phyloP scores from a whole-genome alignment of 2,329 filamentous ascomycete species.

The Arthrinium phaeospermum region DNA sequence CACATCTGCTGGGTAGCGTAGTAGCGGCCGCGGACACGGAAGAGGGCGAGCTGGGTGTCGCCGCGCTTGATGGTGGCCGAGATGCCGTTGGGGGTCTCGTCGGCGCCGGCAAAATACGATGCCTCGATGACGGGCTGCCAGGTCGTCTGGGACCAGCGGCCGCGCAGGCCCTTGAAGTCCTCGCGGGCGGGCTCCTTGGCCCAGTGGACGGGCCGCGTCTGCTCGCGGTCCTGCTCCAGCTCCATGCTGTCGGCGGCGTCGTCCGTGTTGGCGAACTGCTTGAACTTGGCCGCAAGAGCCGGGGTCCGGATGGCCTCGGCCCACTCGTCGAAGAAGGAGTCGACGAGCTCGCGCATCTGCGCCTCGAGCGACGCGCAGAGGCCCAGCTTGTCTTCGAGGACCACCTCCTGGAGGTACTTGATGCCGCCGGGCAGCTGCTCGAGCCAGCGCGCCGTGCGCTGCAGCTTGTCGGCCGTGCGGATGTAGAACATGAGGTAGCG shows the following conservation, averaged over 20 bases:
- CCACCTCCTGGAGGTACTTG: conserved; percentile 79
- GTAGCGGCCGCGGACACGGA: conserved; percentile 80
- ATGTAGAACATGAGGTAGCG: conserved; percentile 95
- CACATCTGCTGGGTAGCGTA: conserved; percentile 95
- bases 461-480: conserved; percentile 86
- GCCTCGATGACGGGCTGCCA: conserved; percentile 84
- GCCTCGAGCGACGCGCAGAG: conserved; percentile 83
- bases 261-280: conserved; percentile 82
- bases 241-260: conserved; percentile 76
- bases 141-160: conserved; percentile 66
- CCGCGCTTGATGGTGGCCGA: conserved; percentile 82
- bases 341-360: conserved; percentile 87
- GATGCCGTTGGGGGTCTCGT: conserved; percentile 72
- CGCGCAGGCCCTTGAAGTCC: conserved; percentile 72
- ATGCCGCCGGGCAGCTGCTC: conserved; percentile 85
- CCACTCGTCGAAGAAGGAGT: conserved; percentile 90
- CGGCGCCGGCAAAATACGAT: conserved; percentile 68
- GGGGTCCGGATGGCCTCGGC: conserved; percentile 78
- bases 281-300: conserved; percentile 71
- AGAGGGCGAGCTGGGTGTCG: conserved; percentile 87
- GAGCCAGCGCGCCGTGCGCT: conserved; percentile 87
- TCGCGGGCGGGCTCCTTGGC: conserved; percentile 68
- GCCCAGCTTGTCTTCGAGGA: conserved; percentile 84
- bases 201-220: conserved; percentile 80
- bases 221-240: conserved; percentile 72